Evolutionary conservation across 805 yeast genomes (phyloP).

Genomic region (Wickerhamiella bombiphila): DNA sequence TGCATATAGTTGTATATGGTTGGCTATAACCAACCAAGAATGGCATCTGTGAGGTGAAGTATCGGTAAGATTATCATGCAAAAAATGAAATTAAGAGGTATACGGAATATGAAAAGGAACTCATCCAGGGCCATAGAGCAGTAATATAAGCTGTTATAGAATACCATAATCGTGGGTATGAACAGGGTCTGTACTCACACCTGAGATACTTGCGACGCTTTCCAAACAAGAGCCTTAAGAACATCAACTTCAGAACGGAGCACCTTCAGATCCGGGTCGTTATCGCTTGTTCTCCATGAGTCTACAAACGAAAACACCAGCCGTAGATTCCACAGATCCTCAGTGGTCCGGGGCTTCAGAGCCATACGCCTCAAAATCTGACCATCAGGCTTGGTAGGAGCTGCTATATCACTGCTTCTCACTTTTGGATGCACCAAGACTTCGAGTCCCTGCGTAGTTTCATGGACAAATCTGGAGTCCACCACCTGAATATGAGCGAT

Average conservation of each 20-base stretch:
- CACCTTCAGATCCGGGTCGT: constrained; percentile 7
- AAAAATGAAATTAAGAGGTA: no score
- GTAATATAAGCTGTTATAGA: no score
- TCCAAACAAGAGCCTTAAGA: constrained; percentile 4
- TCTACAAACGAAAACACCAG: constrained; percentile 5
- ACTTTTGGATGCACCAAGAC: constrained; percentile 1
- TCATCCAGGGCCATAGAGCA: no score
- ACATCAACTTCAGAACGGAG: constrained; percentile 9
- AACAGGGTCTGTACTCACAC: neutral
- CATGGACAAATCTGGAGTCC: constrained; percentile 38
- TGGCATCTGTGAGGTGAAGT: no score
- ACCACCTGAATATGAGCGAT: constrained; percentile 35
- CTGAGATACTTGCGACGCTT: neutral
- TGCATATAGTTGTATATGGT: no score
- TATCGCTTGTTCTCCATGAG: constrained; percentile 10
- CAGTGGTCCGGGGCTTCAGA: neutral
- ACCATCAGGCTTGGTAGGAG: neutral
- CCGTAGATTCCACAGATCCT: constrained; percentile 5
- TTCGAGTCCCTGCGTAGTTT: constrained; percentile 18
- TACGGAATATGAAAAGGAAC: no score
- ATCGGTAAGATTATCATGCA: no score
- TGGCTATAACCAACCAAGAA: no score
- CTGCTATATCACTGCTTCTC: neutral
- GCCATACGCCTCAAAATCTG: constrained; percentile 5
- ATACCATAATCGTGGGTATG: no score